Evolutionary conservation across 2,329 filamentous ascomycete species (phyloP), one percentile per base, ranked within the genome.

Genomic region (Colletotrichum musicola): DNA sequence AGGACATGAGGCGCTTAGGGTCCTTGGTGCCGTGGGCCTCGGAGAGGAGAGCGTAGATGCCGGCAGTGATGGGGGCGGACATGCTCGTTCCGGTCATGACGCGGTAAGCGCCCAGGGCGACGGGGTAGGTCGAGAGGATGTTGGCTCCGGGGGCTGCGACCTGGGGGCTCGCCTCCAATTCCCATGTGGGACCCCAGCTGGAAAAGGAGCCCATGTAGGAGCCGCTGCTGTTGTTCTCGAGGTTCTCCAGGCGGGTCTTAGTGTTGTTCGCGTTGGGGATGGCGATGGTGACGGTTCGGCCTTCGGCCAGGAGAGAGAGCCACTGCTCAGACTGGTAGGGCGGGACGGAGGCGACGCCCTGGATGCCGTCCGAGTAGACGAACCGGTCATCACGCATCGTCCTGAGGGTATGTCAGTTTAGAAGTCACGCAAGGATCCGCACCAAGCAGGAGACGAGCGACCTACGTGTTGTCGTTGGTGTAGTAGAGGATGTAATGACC

Each of bases 141-240:
- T 82, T 81, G 57, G 86, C 86, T 30, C 88, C 87, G 3, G 87
- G 86, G 1, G 86, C 80, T 9, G 83, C 84, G 46, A 89, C 76
- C 71, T 89, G 83, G 1, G 88, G 87, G 75, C 88, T 88, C 47
- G 86, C 77, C 47, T 86, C 83, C 69, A 89, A 78, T 73, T 90
- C 87, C 75, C 83, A 90, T 1, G 84, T 88, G 1, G 88, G 88
- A 6, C 88, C 88, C 88, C 88, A 91, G 13, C 83, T 85, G 38
- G 85, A 87, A 74, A 81, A 89, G 4, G 76, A 76, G 72, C 84
- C 88, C 47, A 85, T 74, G 54, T 82, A 85, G 4, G 50, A 44
- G 44, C 64, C 64, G 18, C 51, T 51, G 22, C 13, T 38, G 35
- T 57, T 57, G 14, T 67, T 63, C 6, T 67, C 51, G 12, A 67